These are phyloP conservation scores for Xylariaceae sp. DNA, from an alignment of 2,329 filamentous ascomycete species.

Conservation along the genomic window DNA sequence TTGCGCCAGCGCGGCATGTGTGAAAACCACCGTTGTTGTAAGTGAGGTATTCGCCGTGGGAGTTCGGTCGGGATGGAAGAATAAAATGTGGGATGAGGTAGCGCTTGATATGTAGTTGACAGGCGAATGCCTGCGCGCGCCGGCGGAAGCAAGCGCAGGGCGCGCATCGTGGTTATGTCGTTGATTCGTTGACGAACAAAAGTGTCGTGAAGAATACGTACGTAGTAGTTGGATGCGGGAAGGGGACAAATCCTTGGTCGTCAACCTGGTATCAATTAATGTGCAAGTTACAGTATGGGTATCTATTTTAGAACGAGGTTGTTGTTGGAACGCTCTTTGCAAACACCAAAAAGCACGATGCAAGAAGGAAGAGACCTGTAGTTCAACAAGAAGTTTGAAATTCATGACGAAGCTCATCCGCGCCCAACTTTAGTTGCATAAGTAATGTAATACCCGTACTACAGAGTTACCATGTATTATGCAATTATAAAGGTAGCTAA, in stretches of 20 bases:
- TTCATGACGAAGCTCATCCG: background rate
- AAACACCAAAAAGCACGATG: background rate
- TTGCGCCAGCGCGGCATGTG: constrained; percentile 21
- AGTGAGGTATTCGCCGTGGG: constrained; percentile 4
- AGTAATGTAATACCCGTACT: too few species aligned
- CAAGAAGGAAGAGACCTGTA: background rate
- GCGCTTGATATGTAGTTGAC: constrained; percentile 1
- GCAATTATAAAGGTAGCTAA: too few species aligned
- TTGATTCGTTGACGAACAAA: background rate
- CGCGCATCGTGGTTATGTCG: constrained; percentile 20
- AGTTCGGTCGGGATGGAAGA: background rate
- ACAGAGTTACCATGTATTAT: too few species aligned
- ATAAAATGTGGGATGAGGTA: background rate
- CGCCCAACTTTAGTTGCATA: background rate
- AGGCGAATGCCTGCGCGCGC: constrained; percentile 7
- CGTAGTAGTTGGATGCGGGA: background rate
- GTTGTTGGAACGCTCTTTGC: background rate
- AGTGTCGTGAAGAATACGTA: background rate
- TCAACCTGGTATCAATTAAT: background rate
- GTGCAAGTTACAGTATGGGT: background rate
- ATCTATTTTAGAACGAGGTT: background rate
- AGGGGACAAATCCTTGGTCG: background rate
- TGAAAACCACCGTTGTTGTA: constrained; percentile 19
- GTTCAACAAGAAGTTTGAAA: background rate
- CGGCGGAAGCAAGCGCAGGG: constrained; percentile 15